Evolutionary conservation across 192 early-diverging fungal species (phyloP).

Genomic region (Oehlia diaphana): DNA sequence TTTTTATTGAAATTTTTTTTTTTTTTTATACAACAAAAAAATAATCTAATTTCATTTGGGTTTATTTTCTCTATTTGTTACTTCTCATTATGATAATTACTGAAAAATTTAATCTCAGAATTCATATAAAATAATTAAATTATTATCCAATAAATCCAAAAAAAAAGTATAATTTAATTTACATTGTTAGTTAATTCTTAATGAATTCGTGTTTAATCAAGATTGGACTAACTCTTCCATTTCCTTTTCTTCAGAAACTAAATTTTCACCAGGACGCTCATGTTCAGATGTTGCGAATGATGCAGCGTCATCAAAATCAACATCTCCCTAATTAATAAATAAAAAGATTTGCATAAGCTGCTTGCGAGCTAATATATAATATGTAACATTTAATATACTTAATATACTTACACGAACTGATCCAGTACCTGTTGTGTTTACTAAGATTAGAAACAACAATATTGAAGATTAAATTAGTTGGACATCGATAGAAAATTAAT

Average conservation of each 20-base stretch:
- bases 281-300: slow-evolving; percentile 44
- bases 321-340: slow-evolving; percentile 46
- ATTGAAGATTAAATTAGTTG: background rate
- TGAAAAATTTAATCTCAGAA: background rate
- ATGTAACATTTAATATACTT: background rate
- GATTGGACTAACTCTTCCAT: background rate
- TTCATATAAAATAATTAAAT: background rate
- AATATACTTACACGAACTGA: slow-evolving; percentile 60
- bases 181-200: background rate
- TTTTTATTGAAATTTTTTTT: background rate
- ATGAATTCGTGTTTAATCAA: background rate
- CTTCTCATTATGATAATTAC: background rate
- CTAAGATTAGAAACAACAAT: slow-evolving; percentile 26
- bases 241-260: slow-evolving; percentile 33
- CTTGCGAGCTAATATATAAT: background rate
- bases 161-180: background rate
- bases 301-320: slow-evolving; percentile 57
- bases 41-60: background rate
- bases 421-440: slow-evolving; percentile 80
- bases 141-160: background rate
- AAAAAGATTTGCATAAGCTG: background rate
- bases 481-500: background rate
- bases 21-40: background rate
- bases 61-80: background rate
- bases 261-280: slow-evolving; percentile 32